phyloP scores from a whole-genome alignment of 179 eudicot genomes.

The Camellia oleifera region DNA sequence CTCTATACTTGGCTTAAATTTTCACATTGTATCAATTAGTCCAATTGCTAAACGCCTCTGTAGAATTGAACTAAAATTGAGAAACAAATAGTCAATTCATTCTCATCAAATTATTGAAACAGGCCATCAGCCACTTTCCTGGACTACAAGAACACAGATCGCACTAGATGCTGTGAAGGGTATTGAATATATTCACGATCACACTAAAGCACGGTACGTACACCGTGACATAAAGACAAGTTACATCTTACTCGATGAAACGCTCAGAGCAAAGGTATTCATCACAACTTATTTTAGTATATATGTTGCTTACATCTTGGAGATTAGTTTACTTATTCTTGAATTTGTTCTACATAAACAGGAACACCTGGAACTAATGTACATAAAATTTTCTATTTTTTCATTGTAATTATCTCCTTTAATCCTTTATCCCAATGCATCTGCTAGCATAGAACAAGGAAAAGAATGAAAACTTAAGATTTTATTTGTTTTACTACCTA shows the following conservation, averaged over 20 bases:
- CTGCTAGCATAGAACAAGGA: too few relatives aligned
- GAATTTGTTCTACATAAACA: background rate
- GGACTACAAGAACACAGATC: slow-evolving; percentile 52
- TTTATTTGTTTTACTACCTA: too few relatives aligned
- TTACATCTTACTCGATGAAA: slow-evolving; percentile 44
- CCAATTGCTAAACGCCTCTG: too few relatives aligned
- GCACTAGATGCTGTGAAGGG: slow-evolving; percentile 50
- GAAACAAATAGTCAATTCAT: too few relatives aligned
- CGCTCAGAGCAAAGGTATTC: slow-evolving; percentile 37
- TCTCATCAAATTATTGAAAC: slow-evolving; percentile 10
- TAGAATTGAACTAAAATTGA: too few relatives aligned
- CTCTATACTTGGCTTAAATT: too few relatives aligned
- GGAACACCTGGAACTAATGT: background rate
- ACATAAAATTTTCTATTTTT: background rate
- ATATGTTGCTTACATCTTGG: background rate
- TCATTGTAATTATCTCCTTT: background rate
- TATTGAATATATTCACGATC: slow-evolving; percentile 50
- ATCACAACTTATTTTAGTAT: background rate
- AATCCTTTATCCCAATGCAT: too few relatives aligned
- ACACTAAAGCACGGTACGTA: slow-evolving; percentile 47
- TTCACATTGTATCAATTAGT: too few relatives aligned
- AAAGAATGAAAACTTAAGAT: too few relatives aligned
- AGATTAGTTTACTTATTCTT: background rate
- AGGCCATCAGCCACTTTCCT: slow-evolving; percentile 53
- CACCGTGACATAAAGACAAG: slow-evolving; percentile 54